These are phyloP conservation scores for Avena sativa DNA, from an alignment of 176 grass and related monocot genomes.

Conservation along the genomic window DNA sequence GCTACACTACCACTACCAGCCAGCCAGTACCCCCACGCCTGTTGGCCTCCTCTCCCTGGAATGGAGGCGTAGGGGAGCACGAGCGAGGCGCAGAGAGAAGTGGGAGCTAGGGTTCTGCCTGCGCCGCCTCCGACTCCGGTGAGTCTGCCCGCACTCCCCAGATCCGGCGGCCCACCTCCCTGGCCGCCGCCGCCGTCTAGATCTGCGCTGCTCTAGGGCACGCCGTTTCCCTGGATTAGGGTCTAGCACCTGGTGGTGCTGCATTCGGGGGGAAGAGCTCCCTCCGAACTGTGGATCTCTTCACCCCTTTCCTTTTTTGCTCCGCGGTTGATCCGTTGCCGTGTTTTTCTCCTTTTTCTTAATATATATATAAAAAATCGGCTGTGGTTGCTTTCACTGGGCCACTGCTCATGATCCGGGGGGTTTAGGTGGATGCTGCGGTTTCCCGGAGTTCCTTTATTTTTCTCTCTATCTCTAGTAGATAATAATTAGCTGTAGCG, in stretches of 20 bases:
- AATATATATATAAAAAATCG: background rate
- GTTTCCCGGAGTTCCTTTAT: background rate
- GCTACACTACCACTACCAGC: slow-evolving; percentile 30
- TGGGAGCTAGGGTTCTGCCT: slow-evolving; percentile 55
- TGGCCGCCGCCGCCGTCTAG: slow-evolving; percentile 24
- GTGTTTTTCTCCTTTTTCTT: background rate
- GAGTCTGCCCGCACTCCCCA: slow-evolving; percentile 36
- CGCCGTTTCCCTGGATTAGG: background rate
- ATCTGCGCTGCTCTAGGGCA: slow-evolving; percentile 32
- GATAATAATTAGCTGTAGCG: background rate
- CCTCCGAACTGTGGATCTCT: background rate
- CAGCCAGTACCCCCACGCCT: slow-evolving; percentile 2
- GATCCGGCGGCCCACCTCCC: slow-evolving; percentile 41
- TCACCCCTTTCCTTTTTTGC: background rate
- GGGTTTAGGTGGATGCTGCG: background rate
- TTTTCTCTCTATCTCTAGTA: background rate
- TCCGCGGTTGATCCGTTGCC: background rate
- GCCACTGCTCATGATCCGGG: background rate
- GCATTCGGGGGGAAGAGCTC: slow-evolving; percentile 13
- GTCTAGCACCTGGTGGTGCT: background rate
- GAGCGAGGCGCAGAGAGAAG: background rate
- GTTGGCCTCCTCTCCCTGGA: background rate
- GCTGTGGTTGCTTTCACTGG: slow-evolving; percentile 9
- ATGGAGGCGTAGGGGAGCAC: slow-evolving; percentile 49
- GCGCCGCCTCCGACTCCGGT: slow-evolving; percentile 31